Conservation (phyloP, 2,329 filamentous ascomycete species). For the Akanthomyces uredinophilus region DNA sequence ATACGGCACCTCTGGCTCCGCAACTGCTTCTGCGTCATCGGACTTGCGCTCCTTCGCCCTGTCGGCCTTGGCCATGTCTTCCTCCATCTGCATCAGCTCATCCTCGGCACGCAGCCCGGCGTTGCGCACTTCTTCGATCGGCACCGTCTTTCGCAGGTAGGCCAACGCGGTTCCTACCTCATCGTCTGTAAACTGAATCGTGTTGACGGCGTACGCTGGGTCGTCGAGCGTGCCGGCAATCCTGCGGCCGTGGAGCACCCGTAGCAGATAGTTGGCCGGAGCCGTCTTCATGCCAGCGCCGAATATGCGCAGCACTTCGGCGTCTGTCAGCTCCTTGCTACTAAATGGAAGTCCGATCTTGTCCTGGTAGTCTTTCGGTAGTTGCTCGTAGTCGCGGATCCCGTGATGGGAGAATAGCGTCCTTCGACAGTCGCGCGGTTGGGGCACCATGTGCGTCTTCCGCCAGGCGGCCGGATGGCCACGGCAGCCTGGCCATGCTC, state of each 20-base stretch:
- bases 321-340: slow-evolving; percentile 41
- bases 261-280: slow-evolving; percentile 49
- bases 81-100: slow-evolving; percentile 51
- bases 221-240: slow-evolving; percentile 61
- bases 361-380: slow-evolving; percentile 55
- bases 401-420: slow-evolving; percentile 33
- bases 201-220: slow-evolving; percentile 45
- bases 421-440: slow-evolving; percentile 19
- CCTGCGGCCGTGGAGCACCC: slow-evolving; percentile 56
- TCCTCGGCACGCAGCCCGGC: slow-evolving; percentile 59
- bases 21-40: slow-evolving; percentile 21
- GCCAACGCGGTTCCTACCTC: slow-evolving; percentile 44
- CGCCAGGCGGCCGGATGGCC: background rate
- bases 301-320: slow-evolving; percentile 46
- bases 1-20: slow-evolving; percentile 20
- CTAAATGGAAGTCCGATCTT: slow-evolving; percentile 50
- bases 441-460: background rate
- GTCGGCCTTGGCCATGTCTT: slow-evolving; percentile 25
- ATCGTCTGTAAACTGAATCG: slow-evolving; percentile 35
- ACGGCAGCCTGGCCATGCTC: background rate
- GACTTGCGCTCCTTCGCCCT: slow-evolving; percentile 19
- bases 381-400: slow-evolving; percentile 50
- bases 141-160: slow-evolving; percentile 50
- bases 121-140: slow-evolving; percentile 56
- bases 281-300: slow-evolving; percentile 39